Base-by-base conservation (phyloP, 2,329 filamentous ascomycete genomes). In the Emmonsia crescens region DNA sequence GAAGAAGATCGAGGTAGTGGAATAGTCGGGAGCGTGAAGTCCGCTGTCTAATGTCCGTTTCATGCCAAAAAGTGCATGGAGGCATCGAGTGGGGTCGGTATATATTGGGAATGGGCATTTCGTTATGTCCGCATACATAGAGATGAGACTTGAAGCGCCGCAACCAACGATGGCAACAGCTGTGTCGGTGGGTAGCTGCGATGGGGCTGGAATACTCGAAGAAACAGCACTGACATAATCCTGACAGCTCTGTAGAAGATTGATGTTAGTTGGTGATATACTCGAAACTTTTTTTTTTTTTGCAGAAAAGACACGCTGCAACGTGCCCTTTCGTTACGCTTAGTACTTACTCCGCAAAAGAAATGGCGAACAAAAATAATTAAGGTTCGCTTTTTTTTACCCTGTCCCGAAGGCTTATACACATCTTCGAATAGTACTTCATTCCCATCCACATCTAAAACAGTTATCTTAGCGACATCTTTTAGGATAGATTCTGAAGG, bases 321-420 rank as follows among this genome's bases (percentile, higher is more conserved):
- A n/a, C 3, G 6, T 14, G 51, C 27, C 29, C 27, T n/a, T 10
- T 14, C 19, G 21, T 36, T 54, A n/a, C n/a, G n/a, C n/a, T n/a
- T n/a, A n/a, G n/a, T n/a, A 80, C 86, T 73, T 79, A 89, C 88
- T 42, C 87, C 87, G 71, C 89, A 91, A 79, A 89, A 91, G 74
- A 91, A 92, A 75, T 91, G 88, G 52, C 89, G 82, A 62, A 92
- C 80, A 70, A 92, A 91, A 66, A 91, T 83, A 49, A 91, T 74
- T 38, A 92, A 78, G 33, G 89, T 83, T 2, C 85, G 77, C 21
- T 80, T 76, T 14, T 81, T 77, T 52, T 33, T 61, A 31, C 29
- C 49, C 1, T 63, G 40, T 8, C 62, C 48, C 42, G 65, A 61
- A 14, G 62, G 64, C 16, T 61, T 65, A 71, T 86, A 87, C 33